Base-by-base conservation (phyloP, 2,329 filamentous ascomycete species). In the Ophiostoma angusticollis region DNA sequence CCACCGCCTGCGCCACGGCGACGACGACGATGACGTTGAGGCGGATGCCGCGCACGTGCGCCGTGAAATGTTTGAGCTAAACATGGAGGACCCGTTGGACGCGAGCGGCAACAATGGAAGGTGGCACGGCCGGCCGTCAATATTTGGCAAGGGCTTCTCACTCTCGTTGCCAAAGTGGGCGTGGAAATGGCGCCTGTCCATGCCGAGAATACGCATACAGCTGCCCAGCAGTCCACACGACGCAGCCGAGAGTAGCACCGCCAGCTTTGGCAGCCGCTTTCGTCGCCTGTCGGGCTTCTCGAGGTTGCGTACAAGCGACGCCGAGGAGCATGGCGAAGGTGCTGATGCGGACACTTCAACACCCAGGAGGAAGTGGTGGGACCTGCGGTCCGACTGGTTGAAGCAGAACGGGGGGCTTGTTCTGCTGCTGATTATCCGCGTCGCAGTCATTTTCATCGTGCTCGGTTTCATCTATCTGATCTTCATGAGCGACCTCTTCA, bases 61-160 rank as follows among this genome's bases (percentile, higher is more conserved):
- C 46, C 72, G 80, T 48, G 84, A 91, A 60, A 80, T 96, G 64
- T 76, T 93, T 54, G 82, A 95, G 69, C 78, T 93, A 70, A 85
- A 93, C 49, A 74, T 93, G 30, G 73, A 85, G 51, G 85, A 93
- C 49, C 74, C 76, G 21, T 53, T 61, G 17, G 57, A 62, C 35
- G 31, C 17, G 11, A 23, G 24, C 9, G 45, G 43, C 54, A 58
- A 35, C 31, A 18, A 31, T 9, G 28, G 34, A 19, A 22, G 42
- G 50, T 60, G 45, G 41, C 52, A 39, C 19, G 49, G 43, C 9
- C 57, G 60, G 22, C 56, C 64, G 18, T 65, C 62, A 3, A 54
- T 63, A 38, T 75, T 69, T 65, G 63, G 67, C 36, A 76, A 76
- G 55, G 63, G 64, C 17, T 67, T 70, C 44, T 63, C 62, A 6